These are phyloP conservation scores for Thamnidium elegans DNA, from an alignment of 192 early-diverging fungal genomes.

Conservation along the genomic window DNA sequence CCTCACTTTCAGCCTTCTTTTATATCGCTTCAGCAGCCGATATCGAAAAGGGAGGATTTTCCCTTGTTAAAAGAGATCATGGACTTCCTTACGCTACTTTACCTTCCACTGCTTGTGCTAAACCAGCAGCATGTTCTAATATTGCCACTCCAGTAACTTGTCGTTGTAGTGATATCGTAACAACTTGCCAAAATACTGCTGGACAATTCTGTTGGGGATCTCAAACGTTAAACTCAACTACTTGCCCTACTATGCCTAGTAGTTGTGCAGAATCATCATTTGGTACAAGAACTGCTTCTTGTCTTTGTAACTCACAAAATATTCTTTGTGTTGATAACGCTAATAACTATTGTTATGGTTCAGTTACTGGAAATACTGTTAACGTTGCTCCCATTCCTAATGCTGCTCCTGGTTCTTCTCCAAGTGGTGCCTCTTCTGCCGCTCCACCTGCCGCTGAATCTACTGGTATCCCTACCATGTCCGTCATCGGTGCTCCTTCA, in stretches of 20 bases:
- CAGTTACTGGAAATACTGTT: constrained; percentile 4
- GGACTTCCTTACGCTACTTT: constrained; percentile 27
- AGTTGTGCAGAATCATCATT: constrained; percentile 1
- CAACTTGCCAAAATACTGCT: constrained; percentile 15
- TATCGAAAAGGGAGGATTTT: not conserved
- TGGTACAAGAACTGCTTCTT: constrained; percentile 14
- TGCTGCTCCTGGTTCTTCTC: constrained; percentile 10
- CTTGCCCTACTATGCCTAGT: constrained; percentile 23
- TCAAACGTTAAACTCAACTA: not conserved
- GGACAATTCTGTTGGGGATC: constrained; percentile 32
- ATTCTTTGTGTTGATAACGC: constrained; percentile 30
- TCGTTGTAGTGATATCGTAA: constrained; percentile 24
- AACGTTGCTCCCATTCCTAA: constrained; percentile 6
- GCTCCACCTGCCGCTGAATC: constrained; percentile 5
- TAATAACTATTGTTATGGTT: constrained; percentile 27
- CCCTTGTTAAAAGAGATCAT: constrained; percentile 21
- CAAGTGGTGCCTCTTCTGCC: not conserved
- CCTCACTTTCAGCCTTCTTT: constrained; percentile 1
- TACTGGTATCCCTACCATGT: not conserved
- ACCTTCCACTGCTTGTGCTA: constrained; percentile 13
- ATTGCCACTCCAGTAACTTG: constrained; percentile 12
- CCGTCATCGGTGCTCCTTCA: not conserved
- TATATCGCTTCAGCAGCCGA: constrained; percentile 2
- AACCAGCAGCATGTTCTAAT: constrained; percentile 10
- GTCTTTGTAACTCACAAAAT: constrained; percentile 19